Conservation (phyloP, 768 basidiomycete species). For the Hygrophorus russula region DNA sequence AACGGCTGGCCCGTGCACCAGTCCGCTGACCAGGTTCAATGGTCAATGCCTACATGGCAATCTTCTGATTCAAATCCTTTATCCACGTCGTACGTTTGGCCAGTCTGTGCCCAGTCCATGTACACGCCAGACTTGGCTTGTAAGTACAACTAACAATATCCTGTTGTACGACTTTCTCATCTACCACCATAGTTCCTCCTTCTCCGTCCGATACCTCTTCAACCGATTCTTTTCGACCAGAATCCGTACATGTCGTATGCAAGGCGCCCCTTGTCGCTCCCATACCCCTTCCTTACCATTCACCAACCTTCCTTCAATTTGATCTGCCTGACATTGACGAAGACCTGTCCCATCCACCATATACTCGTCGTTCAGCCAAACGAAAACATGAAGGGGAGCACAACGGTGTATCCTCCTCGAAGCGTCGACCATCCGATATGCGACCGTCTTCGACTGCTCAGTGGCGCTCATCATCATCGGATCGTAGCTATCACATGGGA, state of each 20-base stretch:
- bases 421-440: not conserved
- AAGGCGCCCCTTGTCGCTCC: conserved; percentile 61
- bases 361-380: conserved; percentile 31
- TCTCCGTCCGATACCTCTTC: conserved; percentile 30
- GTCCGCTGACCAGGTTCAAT: too few relatives aligned
- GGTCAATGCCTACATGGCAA: too few relatives aligned
- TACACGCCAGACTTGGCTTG: conserved; percentile 15
- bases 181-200: conserved; percentile 22
- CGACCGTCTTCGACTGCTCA: too few relatives aligned
- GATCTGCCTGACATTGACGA: conserved; percentile 57
- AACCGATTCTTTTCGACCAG: conserved; percentile 12
- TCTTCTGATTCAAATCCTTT: too few relatives aligned
- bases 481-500: too few relatives aligned
- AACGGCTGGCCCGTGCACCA: too few relatives aligned
- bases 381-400: conserved; percentile 33
- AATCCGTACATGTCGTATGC: conserved; percentile 41
- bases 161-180: conserved; percentile 1
- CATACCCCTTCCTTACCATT: conserved; percentile 57
- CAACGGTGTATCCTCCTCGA: not conserved
- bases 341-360: conserved; percentile 60
- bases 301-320: conserved; percentile 59
- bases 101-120: conserved; percentile 6
- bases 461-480: too few relatives aligned
- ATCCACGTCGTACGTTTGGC: too few relatives aligned
- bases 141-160: conserved; percentile 11